Evolutionary conservation across 805 yeast genomes (phyloP).

Genomic region (Peterozyma toletana): DNA sequence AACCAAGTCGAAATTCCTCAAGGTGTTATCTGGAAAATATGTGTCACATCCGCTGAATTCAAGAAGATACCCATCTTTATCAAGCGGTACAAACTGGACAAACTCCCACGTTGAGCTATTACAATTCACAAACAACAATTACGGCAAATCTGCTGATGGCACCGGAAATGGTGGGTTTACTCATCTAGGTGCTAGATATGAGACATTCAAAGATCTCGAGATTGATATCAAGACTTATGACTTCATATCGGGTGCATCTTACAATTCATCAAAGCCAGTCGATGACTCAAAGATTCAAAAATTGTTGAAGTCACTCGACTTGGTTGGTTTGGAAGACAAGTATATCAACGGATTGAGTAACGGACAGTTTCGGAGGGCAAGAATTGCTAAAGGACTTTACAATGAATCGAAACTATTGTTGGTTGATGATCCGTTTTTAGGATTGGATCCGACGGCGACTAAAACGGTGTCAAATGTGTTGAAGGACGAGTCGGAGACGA

Average conservation of each 20-base stretch:
- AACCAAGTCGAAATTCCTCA: slow-evolving; percentile 19
- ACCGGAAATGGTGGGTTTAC: slow-evolving; percentile 43
- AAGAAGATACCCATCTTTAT: slow-evolving; percentile 47
- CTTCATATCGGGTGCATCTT: slow-evolving; percentile 51
- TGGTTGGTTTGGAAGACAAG: slow-evolving; percentile 51
- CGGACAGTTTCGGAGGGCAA: slow-evolving; percentile 89
- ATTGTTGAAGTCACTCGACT: slow-evolving; percentile 42
- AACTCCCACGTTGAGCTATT: slow-evolving; percentile 33
- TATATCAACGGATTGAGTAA: slow-evolving; percentile 88
- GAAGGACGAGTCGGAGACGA: slow-evolving; percentile 12
- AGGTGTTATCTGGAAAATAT: slow-evolving; percentile 47
- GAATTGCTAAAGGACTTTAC: slow-evolving; percentile 71
- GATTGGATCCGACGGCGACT: slow-evolving; percentile 76
- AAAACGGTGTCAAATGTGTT: slow-evolving; percentile 50
- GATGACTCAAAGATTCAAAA: slow-evolving; percentile 29
- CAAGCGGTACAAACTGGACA: slow-evolving; percentile 31
- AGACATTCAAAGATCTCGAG: slow-evolving; percentile 68
- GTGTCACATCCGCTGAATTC: slow-evolving; percentile 44
- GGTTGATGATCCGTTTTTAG: slow-evolving; percentile 89
- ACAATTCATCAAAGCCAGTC: slow-evolving; percentile 29
- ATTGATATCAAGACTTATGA: slow-evolving; percentile 65
- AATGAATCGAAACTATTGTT: slow-evolving; percentile 58
- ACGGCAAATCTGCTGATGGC: slow-evolving; percentile 21
- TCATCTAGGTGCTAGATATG: slow-evolving; percentile 86
- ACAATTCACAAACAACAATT: slow-evolving; percentile 25